Evolutionary conservation across 2,329 filamentous ascomycete genomes (phyloP).

Genomic region (Penicillium sp.): DNA sequence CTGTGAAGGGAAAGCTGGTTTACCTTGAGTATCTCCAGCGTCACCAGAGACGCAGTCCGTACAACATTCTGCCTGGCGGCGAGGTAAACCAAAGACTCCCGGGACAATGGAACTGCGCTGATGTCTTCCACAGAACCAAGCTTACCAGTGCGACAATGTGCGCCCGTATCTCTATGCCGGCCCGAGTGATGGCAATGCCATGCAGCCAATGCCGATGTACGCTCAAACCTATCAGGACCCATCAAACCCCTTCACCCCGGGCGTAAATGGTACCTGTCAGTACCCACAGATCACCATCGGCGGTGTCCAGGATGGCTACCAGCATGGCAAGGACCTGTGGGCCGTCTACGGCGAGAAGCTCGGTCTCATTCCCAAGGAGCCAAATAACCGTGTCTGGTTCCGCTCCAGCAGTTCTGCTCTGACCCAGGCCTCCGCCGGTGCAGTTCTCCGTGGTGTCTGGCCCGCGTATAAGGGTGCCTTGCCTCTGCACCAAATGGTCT

Average conservation of each 20-base stretch:
- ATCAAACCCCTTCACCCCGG: slow-evolving; percentile 33
- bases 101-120: neutral
- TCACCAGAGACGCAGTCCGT: slow-evolving; percentile 40
- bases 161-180: slow-evolving; percentile 38
- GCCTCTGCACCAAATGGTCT: slow-evolving; percentile 39
- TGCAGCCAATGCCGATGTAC: slow-evolving; percentile 32
- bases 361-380: slow-evolving; percentile 30
- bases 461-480: slow-evolving; percentile 31
- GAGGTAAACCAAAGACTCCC: slow-evolving; percentile 25
- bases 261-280: slow-evolving; percentile 38
- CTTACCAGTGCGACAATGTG: slow-evolving; percentile 40
- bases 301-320: slow-evolving; percentile 38
- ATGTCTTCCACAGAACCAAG: slow-evolving; percentile 30
- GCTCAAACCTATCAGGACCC: slow-evolving; percentile 38
- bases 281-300: slow-evolving; percentile 42
- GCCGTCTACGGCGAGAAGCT: slow-evolving; percentile 35
- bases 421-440: slow-evolving; percentile 39
- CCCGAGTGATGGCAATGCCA: slow-evolving; percentile 11
- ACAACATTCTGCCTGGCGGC: slow-evolving; percentile 41
- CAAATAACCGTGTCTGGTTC: slow-evolving; percentile 34
- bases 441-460: slow-evolving; percentile 41
- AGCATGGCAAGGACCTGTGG: slow-evolving; percentile 38
- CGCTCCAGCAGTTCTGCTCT: slow-evolving; percentile 37
- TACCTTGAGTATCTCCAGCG: slow-evolving; percentile 42
- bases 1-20: slow-evolving; percentile 31